Conservation (phyloP, 2,329 filamentous ascomycete species). For the Aspergillus pseudonomiae region DNA sequence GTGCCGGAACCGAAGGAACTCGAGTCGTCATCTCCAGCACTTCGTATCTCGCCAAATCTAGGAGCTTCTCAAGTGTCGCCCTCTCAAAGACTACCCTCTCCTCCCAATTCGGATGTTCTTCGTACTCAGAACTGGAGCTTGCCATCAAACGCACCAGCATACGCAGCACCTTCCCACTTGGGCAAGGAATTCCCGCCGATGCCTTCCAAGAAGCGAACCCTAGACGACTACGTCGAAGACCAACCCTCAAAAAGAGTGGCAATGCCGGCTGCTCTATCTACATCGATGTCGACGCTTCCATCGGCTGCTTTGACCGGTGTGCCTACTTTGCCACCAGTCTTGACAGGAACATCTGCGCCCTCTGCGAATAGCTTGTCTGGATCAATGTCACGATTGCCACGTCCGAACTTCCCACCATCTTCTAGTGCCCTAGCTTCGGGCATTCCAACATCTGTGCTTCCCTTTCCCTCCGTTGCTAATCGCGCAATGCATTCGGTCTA, state of each 20-base stretch:
- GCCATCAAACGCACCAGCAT: constrained; percentile 28
- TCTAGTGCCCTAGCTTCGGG: constrained; percentile 48
- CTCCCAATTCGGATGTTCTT: constrained; percentile 35
- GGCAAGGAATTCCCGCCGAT: constrained; percentile 24
- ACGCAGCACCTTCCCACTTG: constrained; percentile 28
- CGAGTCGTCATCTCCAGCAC: constrained; percentile 29
- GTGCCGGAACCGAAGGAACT: constrained; percentile 45
- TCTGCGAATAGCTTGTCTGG: constrained; percentile 32
- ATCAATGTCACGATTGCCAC: constrained; percentile 61
- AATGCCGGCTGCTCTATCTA: constrained; percentile 26
- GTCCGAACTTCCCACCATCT: constrained; percentile 71
- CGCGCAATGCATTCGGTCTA: constrained; percentile 78
- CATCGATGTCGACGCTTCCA: constrained; percentile 30
- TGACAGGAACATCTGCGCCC: constrained; percentile 38
- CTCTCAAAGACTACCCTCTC: constrained; percentile 44
- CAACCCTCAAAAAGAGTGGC: constrained; percentile 58
- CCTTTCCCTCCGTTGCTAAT: constrained; percentile 65
- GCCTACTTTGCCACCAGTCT: constrained; percentile 38
- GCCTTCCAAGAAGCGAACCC: constrained; percentile 60
- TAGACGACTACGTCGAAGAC: constrained; percentile 58
- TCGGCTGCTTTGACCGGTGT: constrained; percentile 29
- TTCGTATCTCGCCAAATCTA: constrained; percentile 40
- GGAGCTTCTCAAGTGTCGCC: constrained; percentile 35
- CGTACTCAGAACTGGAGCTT: constrained; percentile 33
- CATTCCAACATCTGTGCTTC: constrained; percentile 48